Evolutionary conservation across 1,139 yeast species (phyloP), one percentile per base, ranked within the genome.

Genomic region (Yamadazyma trypodendri): DNA sequence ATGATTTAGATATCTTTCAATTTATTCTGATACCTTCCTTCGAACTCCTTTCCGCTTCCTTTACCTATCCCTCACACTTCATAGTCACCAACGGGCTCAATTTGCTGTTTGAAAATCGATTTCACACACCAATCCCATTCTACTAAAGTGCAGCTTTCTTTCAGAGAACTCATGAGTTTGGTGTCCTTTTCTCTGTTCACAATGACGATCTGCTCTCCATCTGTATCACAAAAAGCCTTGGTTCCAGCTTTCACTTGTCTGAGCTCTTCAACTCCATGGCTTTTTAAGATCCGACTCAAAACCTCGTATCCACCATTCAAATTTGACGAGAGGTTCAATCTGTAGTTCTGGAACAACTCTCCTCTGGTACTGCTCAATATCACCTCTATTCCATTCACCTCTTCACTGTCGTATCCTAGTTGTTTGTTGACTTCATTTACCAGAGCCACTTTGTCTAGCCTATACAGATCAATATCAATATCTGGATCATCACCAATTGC

Each of bases 51-150:
- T n/a, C n/a, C n/a, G n/a, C n/a, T n/a, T 16, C 7, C 5, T 11
- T 31, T 38, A 31, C 10, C 9, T 20, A 10, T 12, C 8, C 7
- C 11, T 24, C 37, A 32, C 18, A 43, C 41, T 22, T 32, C 41
- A 41, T 49, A 68, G 4, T 51, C 45, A 6, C 58, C 56, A 28
- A 54, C 55, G 2, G 50, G 49, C 41, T 61, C 60, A 24, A 68
- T 43, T 20, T 61, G 49, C 66, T 75, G 71, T 30, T 65, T 66
- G 55, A 81, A 81, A 0, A 82, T 77, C 33, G 80, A 68, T 39
- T 69, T 61, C 8, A 81, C 81, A 42, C 84, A 75, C 84, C 85
- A 80, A 41, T 81, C 79, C 88, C 88, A 81, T 43, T 79, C 83
- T 8, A 81, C 69, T 2, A 76, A 64, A 6, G 54, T 51, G 14